phyloP scores from a whole-genome alignment of 345 rosid genomes.

The Jatropha curcas region DNA sequence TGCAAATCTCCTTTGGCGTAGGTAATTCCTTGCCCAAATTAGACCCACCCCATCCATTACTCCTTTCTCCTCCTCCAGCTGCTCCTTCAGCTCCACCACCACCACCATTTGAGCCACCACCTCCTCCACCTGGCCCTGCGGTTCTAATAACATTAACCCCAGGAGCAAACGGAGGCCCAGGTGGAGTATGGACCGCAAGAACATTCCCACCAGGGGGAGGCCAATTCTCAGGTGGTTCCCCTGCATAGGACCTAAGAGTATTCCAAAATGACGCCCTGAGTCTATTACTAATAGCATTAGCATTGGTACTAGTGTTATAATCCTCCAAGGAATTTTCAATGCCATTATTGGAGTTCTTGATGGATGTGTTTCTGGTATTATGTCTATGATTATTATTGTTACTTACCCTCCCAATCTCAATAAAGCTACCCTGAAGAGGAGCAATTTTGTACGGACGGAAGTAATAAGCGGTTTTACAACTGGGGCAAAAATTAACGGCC shows the following conservation, averaged over 20 bases:
- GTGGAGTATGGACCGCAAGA: slow-evolving; percentile 59
- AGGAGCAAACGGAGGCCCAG: slow-evolving; percentile 75
- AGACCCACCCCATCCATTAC: slow-evolving; percentile 77
- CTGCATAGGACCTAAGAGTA: slow-evolving; percentile 62
- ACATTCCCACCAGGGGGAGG: slow-evolving; percentile 52
- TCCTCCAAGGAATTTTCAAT: slow-evolving; percentile 26
- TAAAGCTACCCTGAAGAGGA: slow-evolving; percentile 87
- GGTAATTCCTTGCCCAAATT: slow-evolving; percentile 87
- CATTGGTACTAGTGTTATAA: neutral
- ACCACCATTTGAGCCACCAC: slow-evolving; percentile 25
- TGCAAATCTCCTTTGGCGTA: slow-evolving; percentile 85
- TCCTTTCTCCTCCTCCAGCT: slow-evolving; percentile 18
- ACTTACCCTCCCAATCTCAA: slow-evolving; percentile 65
- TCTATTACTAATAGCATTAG: slow-evolving; percentile 30
- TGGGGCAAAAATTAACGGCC: slow-evolving; percentile 82
- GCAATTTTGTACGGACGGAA: slow-evolving; percentile 61
- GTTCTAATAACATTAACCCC: slow-evolving; percentile 58
- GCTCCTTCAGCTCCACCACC: slow-evolving; percentile 16
- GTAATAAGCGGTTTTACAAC: slow-evolving; percentile 83
- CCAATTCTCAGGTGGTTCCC: slow-evolving; percentile 72
- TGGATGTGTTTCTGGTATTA: slow-evolving; percentile 19
- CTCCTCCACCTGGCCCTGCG: slow-evolving; percentile 29
- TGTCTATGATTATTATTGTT: slow-evolving; percentile 22
- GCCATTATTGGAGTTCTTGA: slow-evolving; percentile 13
- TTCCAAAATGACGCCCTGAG: slow-evolving; percentile 74